Base-by-base conservation (phyloP, 345 rosid species). In the Durio zibethinus region DNA sequence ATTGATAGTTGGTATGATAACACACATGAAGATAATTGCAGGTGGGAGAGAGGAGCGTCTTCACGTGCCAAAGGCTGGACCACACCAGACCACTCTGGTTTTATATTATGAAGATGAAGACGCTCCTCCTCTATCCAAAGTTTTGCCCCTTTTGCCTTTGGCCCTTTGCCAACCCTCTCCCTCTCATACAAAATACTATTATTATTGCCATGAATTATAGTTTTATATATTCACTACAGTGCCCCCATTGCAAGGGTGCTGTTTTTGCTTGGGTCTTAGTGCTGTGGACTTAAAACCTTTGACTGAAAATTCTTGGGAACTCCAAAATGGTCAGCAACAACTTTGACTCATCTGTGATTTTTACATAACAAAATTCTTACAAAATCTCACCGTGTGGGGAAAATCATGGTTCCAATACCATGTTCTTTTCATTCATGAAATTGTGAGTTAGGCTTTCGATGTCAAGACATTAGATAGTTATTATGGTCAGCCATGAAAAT, bases 31-130 rank as follows among this genome's bases (percentile, higher is more conserved):
- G 59, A 52, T 72, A 31, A 52, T 27, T 31, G 75, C 43, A 54
- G 76, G 42, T 1, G 27, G 16, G 14, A 10, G 33, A 14, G 78
- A 75, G 72, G 78, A 75, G 78, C 72, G 78, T 75, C 78, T 75
- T 63, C 47, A 47, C 78, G 78, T 75, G 78, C 69, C 43, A 75
- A 75, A 75, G 48, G 21, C 78, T 75, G 78, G 78, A 75, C 78
- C 78, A 63, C 40, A 1, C 5, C 23, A 5, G 38, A 8, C 27
- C 60, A 27, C 1, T 54, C 48, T 53, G 18, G 29, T 53, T 69
- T 68, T 69, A 53, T 8, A 42, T 12, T 5, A 9, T 52, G 31
- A 52, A 20, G 10, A 69, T 8, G 48, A 52, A 72, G 76, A 73
- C 76, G 76, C 76, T 73, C 64, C 76, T 15, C 48, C 25, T 25